Percentiles rank a stretch among this genome's conserved stretches.
phyloP scores from a whole-genome alignment of 2,329 filamentous ascomycete species.

The Cladophialophora bantiana region DNA sequence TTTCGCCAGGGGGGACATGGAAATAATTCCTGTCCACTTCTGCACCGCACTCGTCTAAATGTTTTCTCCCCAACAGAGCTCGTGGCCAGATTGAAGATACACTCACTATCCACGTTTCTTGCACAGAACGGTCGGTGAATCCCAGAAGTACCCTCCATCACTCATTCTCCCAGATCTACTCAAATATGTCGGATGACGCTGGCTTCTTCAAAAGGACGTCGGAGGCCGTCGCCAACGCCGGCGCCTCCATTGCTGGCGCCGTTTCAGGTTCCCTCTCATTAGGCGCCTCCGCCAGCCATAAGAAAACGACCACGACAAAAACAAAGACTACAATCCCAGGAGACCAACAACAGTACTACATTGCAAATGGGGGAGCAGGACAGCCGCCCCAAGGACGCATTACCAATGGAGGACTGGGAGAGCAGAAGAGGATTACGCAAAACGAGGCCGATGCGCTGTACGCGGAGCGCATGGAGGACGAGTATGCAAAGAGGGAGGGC shows the following conservation, averaged over 20 bases:
- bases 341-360: slow-evolving; percentile 23
- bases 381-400: slow-evolving; percentile 30
- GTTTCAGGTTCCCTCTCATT: slow-evolving; percentile 36
- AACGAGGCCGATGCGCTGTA: slow-evolving; percentile 54
- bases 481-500: slow-evolving; percentile 54
- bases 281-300: slow-evolving; percentile 33
- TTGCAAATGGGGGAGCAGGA: slow-evolving; percentile 42
- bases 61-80: not conserved
- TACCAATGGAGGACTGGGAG: slow-evolving; percentile 23
- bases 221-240: slow-evolving; percentile 36
- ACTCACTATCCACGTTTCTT: not conserved
- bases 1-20: not conserved
- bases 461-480: slow-evolving; percentile 56
- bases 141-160: not conserved
- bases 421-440: slow-evolving; percentile 38
- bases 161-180: not conserved
- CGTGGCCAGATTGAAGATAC: not conserved
- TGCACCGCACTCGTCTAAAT: not conserved
- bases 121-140: not conserved
- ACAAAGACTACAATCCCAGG: slow-evolving; percentile 15
- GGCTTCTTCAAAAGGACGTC: slow-evolving; percentile 37
- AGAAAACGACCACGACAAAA: slow-evolving; percentile 38
- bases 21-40: slow-evolving; percentile 4
- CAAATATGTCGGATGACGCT: slow-evolving; percentile 35
- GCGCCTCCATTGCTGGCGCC: slow-evolving; percentile 34